Evolutionary conservation across 148 eudicot genomes (phyloP).

Genomic region (Vaccinium myrtillus): DNA sequence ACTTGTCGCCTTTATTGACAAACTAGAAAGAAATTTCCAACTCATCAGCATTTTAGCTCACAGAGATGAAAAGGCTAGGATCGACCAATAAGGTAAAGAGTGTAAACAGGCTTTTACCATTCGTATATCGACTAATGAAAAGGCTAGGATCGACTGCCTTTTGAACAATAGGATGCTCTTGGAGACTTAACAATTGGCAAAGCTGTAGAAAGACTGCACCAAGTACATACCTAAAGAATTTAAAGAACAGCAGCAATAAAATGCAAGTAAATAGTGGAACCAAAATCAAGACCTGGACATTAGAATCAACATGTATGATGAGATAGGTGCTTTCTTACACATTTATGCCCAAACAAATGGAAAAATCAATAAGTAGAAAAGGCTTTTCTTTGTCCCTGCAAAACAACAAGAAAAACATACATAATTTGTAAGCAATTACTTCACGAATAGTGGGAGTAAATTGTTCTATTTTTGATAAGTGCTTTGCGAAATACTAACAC

Average conservation of each 20-base stretch:
- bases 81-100: neutral
- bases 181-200: slow-evolving; percentile 47
- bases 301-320: neutral
- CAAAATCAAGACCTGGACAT: neutral
- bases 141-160: slow-evolving; percentile 62
- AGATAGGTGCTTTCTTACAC: slow-evolving; percentile 42
- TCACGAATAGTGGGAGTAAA: neutral
- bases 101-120: slow-evolving; percentile 31
- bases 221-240: slow-evolving; percentile 46
- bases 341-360: slow-evolving; percentile 48
- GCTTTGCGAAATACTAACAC: neutral
- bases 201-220: slow-evolving; percentile 70
- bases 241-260: neutral
- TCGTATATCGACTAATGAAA: slow-evolving; percentile 45
- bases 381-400: slow-evolving; percentile 44
- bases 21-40: neutral
- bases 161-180: slow-evolving; percentile 50
- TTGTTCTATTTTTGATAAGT: neutral
- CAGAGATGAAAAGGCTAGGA: neutral
- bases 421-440: neutral
- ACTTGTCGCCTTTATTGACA: neutral
- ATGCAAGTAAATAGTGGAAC: neutral
- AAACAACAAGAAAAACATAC: slow-evolving; percentile 9
- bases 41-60: neutral
- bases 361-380: slow-evolving; percentile 56